These are phyloP conservation scores for Fusarium sp. DNA, from an alignment of 2,329 filamentous ascomycete species.

Conservation along the genomic window DNA sequence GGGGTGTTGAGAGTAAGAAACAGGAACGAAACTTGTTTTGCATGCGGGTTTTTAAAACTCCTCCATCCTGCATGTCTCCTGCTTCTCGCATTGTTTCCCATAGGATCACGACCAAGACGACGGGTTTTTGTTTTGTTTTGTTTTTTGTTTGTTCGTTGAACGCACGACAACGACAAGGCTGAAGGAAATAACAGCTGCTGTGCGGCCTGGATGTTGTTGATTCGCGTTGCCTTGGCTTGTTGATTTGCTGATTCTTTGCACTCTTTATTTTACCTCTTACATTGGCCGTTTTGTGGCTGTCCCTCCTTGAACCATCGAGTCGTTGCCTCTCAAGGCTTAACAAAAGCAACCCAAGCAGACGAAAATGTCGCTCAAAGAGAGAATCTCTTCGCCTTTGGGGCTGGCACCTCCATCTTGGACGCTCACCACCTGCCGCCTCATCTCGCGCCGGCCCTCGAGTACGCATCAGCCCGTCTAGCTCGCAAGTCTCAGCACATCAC, in stretches of 20 bases:
- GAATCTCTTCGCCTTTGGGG: conserved; percentile 73
- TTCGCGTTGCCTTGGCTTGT: conserved; percentile 15
- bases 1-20: neutral
- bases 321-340: conserved; percentile 19
- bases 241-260: neutral
- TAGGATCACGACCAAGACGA: conserved; percentile 19
- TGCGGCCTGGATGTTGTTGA: conserved; percentile 27
- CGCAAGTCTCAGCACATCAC: conserved; percentile 68
- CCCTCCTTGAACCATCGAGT: conserved; percentile 3
- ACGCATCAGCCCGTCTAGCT: conserved; percentile 67
- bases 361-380: conserved; percentile 63
- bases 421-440: conserved; percentile 67
- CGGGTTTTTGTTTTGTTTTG: neutral
- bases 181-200: conserved; percentile 36
- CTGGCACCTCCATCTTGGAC: conserved; percentile 70
- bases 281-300: conserved; percentile 6
- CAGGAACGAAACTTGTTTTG: conserved; percentile 17
- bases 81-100: neutral
- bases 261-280: neutral
- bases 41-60: conserved; percentile 28
- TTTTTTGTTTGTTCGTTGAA: neutral
- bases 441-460: conserved; percentile 67
- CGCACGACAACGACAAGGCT: conserved; percentile 8
- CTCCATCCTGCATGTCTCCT: neutral
- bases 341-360: neutral